A percentile compares a stretch with the other conserved stretches of the same genome.
phyloP scores from a whole-genome alignment of 305 asterid species.

The Rubia peregrina region DNA sequence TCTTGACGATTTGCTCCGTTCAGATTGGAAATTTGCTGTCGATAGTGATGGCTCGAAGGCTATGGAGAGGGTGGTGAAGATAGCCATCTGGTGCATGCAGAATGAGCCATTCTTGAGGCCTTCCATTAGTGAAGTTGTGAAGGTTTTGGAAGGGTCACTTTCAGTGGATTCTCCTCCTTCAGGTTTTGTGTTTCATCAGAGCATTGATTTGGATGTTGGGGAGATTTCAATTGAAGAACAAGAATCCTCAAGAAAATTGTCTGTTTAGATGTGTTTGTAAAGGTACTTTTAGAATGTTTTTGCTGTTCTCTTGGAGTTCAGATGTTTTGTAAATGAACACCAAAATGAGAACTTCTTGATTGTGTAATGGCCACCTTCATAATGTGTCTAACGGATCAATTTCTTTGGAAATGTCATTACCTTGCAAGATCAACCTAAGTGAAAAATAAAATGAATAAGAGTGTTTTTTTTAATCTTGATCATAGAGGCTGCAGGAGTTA shows the following conservation, averaged over 20 bases:
- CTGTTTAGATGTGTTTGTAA: constrained; percentile 7
- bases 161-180: constrained; percentile 67
- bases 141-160: constrained; percentile 61
- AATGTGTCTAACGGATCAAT: neutral
- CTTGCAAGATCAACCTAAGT: no score
- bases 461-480: no score
- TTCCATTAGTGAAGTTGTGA: constrained; percentile 54
- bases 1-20: constrained; percentile 22
- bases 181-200: constrained; percentile 22
- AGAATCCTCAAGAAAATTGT: constrained; percentile 18
- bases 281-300: constrained; percentile 23
- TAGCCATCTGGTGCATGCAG: constrained; percentile 70
- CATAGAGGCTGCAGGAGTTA: no score
- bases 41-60: constrained; percentile 27
- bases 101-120: constrained; percentile 55
- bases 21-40: constrained; percentile 18
- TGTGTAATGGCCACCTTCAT: neutral
- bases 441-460: no score
- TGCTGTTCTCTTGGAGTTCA: constrained; percentile 15
- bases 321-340: constrained; percentile 15
- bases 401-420: no score
- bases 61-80: constrained; percentile 45
- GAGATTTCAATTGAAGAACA: constrained; percentile 32
- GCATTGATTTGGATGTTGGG: constrained; percentile 9
- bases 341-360: neutral